Conservation (phyloP, 495 filamentous ascomycete genomes). For the Oidiodendron maius region DNA sequence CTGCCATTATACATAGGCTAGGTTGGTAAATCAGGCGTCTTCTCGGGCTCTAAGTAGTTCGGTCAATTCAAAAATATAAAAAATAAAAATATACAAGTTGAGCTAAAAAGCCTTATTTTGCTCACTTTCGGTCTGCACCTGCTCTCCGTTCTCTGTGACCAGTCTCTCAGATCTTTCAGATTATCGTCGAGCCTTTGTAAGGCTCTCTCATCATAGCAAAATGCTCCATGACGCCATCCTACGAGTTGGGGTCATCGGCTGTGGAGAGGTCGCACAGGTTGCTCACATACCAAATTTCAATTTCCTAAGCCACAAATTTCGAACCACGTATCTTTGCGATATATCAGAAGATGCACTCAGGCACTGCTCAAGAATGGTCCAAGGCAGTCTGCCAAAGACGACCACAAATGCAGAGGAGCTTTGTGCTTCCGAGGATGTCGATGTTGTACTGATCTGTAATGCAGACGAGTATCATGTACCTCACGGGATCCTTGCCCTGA, state of each 20-base stretch:
- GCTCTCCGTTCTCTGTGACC: too few relatives aligned
- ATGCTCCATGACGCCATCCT: conserved; percentile 5
- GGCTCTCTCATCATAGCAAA: too few relatives aligned
- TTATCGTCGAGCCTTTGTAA: too few relatives aligned
- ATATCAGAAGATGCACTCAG: conserved; percentile 10
- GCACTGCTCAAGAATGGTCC: conserved; percentile 6
- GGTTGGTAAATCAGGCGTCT: too few relatives aligned
- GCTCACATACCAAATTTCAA: conserved; percentile 43
- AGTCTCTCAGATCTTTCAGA: too few relatives aligned
- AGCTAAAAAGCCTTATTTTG: too few relatives aligned
- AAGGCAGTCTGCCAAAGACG: conserved; percentile 7
- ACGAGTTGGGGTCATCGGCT: conserved; percentile 41
- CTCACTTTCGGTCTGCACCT: too few relatives aligned
- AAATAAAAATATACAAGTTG: too few relatives aligned
- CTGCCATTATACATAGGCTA: too few relatives aligned
- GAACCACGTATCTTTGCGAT: conserved; percentile 11
- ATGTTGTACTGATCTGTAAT: conserved; percentile 46
- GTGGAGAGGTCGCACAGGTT: conserved; percentile 41
- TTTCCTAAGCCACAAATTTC: conserved; percentile 26
- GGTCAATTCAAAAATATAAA: too few relatives aligned
- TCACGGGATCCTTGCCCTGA: conserved; percentile 42
- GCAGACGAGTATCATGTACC: conserved; percentile 44
- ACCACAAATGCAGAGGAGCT: conserved; percentile 4
- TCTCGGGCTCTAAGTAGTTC: too few relatives aligned
- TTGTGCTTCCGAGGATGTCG: conserved; percentile 29